Conservation (phyloP, 441 rosid genomes). For the Rhodomyrtus psidioides region DNA sequence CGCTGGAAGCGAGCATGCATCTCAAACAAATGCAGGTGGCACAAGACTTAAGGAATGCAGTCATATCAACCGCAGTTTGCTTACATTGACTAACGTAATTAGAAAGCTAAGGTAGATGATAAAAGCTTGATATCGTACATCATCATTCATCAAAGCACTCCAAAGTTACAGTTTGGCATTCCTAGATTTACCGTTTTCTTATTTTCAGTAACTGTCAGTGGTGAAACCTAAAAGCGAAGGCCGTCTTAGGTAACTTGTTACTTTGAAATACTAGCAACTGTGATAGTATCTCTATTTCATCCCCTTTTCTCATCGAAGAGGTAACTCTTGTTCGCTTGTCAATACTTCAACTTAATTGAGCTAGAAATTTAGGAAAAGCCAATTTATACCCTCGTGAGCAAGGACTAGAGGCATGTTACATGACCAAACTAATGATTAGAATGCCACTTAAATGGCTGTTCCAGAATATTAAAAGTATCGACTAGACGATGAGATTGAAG, state of each 20-base stretch:
- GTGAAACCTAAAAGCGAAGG: neutral
- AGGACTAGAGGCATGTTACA: neutral
- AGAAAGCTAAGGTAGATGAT: conserved; percentile 76
- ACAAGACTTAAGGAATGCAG: conserved; percentile 82
- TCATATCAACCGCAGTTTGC: conserved; percentile 85
- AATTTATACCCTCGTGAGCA: neutral
- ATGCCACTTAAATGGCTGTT: neutral
- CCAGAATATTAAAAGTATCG: neutral
- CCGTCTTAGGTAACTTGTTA: neutral
- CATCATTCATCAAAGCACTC: neutral
- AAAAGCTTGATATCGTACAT: neutral
- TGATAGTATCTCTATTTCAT: neutral
- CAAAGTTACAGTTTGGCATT: neutral
- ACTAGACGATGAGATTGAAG: neutral
- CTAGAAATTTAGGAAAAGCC: neutral
- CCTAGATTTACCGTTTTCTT: neutral
- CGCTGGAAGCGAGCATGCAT: conserved; percentile 92
- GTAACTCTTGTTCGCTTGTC: neutral
- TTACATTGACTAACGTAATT: conserved; percentile 85
- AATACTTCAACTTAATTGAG: neutral
- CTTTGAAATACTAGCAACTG: neutral
- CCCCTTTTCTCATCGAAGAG: neutral
- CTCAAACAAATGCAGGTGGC: conserved; percentile 78
- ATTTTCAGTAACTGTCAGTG: neutral
- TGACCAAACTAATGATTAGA: neutral